Base-by-base conservation (phyloP, 345 rosid species). In the Pelargonium nanum region DNA sequence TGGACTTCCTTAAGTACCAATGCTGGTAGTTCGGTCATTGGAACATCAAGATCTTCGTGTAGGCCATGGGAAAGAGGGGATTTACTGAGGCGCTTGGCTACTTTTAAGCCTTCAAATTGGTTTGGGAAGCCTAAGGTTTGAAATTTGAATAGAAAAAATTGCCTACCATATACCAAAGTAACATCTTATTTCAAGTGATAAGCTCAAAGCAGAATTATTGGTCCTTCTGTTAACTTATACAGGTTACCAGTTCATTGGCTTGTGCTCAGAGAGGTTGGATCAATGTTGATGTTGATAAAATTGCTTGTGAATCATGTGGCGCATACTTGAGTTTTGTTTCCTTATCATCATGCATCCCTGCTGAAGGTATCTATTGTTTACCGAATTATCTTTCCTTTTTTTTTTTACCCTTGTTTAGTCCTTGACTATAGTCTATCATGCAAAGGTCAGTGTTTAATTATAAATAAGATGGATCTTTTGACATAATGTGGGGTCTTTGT, bases 41-140 rank as follows among this genome's bases (percentile, higher is more conserved):
- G 87, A 30, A 77, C 87, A 20, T 75, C 86, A 4, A 81, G 77
- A 64, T 76, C 76, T 53, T 84, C 99, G 1, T 94, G 95, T 75
- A 83, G 96, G 62, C 96, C 99, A 26, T 94, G 99, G 97, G 97
- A 94, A 67, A 77, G 96, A 77, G 97, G 92, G 59, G 97, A 94
- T 73, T 75, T 94, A 58, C 81, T 94, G 44, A 75, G 97, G 77
- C 97, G 97, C 5, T 77, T 94, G 71, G 89, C 99, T 60, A 94
- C 97, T 50, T 94, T 94, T 76, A 84, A 81, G 76, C 99, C 97
- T 56, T 72, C 82, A 3, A 83, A 89, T 77, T 94, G 97, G 99
- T 78, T 75, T 63, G 96, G 87, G 48, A 94, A 86, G 70, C 95
- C 97, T 55, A 93, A 93, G 90, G 99, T 92, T 66, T 10, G 10